phyloP scores from a whole-genome alignment of 306 rosid genomes.

The Citrullus mucosospermus region DNA sequence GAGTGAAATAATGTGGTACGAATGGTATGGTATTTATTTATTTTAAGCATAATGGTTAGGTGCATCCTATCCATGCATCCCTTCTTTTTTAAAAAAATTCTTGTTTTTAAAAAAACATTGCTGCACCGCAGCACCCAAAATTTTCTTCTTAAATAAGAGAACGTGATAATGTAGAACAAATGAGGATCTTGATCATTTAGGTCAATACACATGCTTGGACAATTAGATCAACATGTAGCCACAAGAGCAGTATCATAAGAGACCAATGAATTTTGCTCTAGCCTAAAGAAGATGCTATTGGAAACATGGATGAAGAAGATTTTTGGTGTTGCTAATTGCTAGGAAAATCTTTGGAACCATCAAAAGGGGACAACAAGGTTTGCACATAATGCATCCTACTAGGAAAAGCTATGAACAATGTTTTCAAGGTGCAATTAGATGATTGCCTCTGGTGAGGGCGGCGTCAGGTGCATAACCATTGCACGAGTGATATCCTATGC shows the following conservation, averaged over 20 bases:
- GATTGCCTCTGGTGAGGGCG: background rate
- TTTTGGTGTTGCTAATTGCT: background rate
- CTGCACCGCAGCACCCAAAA: too few species aligned
- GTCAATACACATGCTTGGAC: background rate
- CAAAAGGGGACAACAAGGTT: background rate
- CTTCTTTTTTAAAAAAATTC: too few species aligned
- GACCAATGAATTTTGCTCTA: background rate
- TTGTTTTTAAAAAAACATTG: too few species aligned
- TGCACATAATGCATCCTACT: background rate
- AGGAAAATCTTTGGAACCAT: background rate
- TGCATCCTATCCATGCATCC: too few species aligned
- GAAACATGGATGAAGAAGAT: background rate
- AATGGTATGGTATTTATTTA: background rate
- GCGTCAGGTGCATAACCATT: background rate
- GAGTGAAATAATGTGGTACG: background rate
- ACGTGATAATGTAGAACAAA: background rate
- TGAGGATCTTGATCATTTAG: background rate
- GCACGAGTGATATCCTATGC: background rate
- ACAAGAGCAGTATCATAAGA: background rate
- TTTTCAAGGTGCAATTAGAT: background rate
- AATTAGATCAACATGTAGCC: background rate
- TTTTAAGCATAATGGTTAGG: too few species aligned
- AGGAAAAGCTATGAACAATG: background rate
- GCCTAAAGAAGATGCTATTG: background rate
- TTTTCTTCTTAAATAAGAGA: background rate